phyloP scores from a whole-genome alignment of 208 protist genomes.

The Trypanosoma lewisi region DNA sequence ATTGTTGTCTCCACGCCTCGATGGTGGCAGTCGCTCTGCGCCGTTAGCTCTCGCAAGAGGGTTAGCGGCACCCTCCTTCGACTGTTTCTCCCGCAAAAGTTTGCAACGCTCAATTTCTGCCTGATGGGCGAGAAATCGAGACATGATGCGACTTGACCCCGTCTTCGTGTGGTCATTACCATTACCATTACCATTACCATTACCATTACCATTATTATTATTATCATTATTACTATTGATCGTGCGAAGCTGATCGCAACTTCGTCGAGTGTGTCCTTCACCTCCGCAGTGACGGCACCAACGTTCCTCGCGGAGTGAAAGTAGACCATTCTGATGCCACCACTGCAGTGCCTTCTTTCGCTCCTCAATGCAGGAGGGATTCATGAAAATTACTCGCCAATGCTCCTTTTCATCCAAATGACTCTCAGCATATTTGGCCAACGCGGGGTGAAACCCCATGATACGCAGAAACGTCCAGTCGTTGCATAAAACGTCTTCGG shows the following conservation, averaged over 20 bases:
- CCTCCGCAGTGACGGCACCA: slow-evolving; percentile 74
- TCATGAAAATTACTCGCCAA: slow-evolving; percentile 25
- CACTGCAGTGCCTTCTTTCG: slow-evolving; percentile 29
- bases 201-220: not conserved
- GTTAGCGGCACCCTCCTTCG: slow-evolving; percentile 2
- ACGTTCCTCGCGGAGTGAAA: slow-evolving; percentile 39
- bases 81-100: slow-evolving; percentile 64
- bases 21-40: not conserved
- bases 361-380: slow-evolving; percentile 24
- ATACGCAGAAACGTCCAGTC: slow-evolving; percentile 79
- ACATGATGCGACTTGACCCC: slow-evolving; percentile 19
- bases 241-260: slow-evolving; percentile 26
- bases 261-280: slow-evolving; percentile 60
- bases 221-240: not conserved
- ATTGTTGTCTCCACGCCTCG: slow-evolving; percentile 11
- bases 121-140: slow-evolving; percentile 46
- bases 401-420: slow-evolving; percentile 20
- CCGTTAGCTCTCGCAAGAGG: not conserved
- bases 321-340: slow-evolving; percentile 43
- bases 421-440: slow-evolving; percentile 33
- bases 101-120: slow-evolving; percentile 69
- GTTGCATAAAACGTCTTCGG: slow-evolving; percentile 62
- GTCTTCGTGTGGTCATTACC: slow-evolving; percentile 34
- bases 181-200: slow-evolving; percentile 23
- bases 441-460: slow-evolving; percentile 45